phyloP scores from a whole-genome alignment of 2,329 filamentous ascomycete genomes.

The Colletotrichum gloeosporioides region DNA sequence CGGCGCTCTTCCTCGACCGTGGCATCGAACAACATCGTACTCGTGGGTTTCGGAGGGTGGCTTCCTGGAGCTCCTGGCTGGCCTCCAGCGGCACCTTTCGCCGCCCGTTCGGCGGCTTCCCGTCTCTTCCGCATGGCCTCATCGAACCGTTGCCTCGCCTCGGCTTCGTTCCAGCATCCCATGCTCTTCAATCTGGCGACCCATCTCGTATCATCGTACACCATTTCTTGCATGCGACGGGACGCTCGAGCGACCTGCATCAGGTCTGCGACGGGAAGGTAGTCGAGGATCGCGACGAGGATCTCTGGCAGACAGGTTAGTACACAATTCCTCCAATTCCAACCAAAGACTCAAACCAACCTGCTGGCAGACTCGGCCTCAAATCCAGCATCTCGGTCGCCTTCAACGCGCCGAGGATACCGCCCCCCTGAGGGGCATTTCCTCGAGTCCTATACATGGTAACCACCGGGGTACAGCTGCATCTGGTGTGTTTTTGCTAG shows the following conservation, averaged over 20 bases:
- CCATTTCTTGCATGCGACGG: constrained; percentile 92
- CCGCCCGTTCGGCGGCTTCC: constrained; percentile 52
- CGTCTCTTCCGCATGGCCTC: constrained; percentile 67
- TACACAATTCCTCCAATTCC: not conserved
- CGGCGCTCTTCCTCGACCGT: constrained; percentile 68
- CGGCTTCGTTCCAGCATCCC: constrained; percentile 89
- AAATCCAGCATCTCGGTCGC: constrained; percentile 80
- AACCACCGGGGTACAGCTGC: not conserved
- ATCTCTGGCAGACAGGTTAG: constrained; percentile 66
- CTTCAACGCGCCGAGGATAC: constrained; percentile 78
- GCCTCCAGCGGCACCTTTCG: constrained; percentile 24
- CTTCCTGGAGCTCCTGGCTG: constrained; percentile 23
- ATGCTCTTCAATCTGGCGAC: constrained; percentile 84
- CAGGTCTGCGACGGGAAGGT: constrained; percentile 84
- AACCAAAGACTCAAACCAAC: constrained; percentile 49
- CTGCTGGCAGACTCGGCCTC: constrained; percentile 82
- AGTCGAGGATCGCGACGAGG: constrained; percentile 85
- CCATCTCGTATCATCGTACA: constrained; percentile 97
- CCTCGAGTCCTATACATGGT: constrained; percentile 52
- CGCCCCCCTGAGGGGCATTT: constrained; percentile 45
- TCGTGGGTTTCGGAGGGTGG: constrained; percentile 29
- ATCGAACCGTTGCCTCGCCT: constrained; percentile 83
- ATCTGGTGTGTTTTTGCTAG: not conserved
- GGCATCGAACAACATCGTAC: constrained; percentile 77
- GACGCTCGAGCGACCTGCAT: constrained; percentile 85